Base-by-base conservation (phyloP, 1,284 basidiomycete genomes). In the Fomitopsis betulina region DNA sequence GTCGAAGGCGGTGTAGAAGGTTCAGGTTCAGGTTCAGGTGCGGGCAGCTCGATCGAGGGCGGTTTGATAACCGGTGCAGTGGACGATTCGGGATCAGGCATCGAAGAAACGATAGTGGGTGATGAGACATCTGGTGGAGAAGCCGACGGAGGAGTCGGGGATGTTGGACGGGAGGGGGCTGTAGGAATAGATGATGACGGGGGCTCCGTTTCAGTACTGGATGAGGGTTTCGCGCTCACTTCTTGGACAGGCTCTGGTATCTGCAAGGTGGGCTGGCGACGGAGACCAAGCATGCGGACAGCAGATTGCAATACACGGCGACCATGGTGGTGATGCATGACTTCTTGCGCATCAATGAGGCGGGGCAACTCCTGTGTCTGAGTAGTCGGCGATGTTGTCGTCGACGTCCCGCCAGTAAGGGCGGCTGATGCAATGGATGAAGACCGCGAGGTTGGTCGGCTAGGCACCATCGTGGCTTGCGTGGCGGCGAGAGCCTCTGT, bases 351-450 rank as follows among this genome's bases (percentile, higher is more conserved):
- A 63, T 69, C 68, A 60, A 67, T 65, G 37, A 68, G 67, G 42
- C 72, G 71, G 10, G 66, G 65, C 25, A 65, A 62, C 38, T 62
- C 60, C 4, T 39, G 45, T 10, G 68, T 64, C 57, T 71, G 54
- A 56, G 73, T 58, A 58, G 65, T 62, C 17, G 64, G 66, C 0
- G 66, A 66, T 5, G 59, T 51, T 17, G 55, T 55, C 10, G 53
- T 50, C 3, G 35, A 54, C 13, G 65, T 65, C 38, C 58, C 61
- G 13, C 52, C 43, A 47, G 64, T 67, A 60, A 57, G 70, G 3
- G 54, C 60, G 21, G 61, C 75, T 8, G 81, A 82, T 4, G 63
- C 73, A 17, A 82, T 71, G 25, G 83, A 84, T 7, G 82, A 82
- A 19, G 78, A 73, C 19, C 79, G 78, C 23, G 81, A 81, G 25